Percentiles rank a stretch among this genome's conserved stretches.
phyloP scores from a whole-genome alignment of 345 rosid genomes.

The Jatropha curcas region DNA sequence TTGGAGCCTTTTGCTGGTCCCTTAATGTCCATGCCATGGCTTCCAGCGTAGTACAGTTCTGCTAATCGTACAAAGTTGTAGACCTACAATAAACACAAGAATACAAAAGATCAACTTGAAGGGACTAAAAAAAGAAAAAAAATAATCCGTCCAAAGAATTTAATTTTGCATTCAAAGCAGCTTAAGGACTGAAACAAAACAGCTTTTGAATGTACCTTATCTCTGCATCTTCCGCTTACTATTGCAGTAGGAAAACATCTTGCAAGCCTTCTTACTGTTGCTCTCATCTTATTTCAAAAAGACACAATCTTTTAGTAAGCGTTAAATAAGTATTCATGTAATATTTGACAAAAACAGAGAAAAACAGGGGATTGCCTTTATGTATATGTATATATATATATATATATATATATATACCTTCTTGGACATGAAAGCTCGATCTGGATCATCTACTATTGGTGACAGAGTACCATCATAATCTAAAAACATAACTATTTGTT shows the following conservation, averaged over 20 bases:
- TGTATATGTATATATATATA: no score
- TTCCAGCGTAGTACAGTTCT: conserved; percentile 94
- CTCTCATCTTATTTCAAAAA: conserved; percentile 66
- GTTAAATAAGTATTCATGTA: no score
- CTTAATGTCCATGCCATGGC: conserved; percentile 99
- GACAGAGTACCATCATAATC: conserved; percentile 95
- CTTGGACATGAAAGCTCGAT: conserved; percentile 86
- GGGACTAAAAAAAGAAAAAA: not conserved
- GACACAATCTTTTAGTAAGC: no score
- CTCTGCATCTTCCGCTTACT: conserved; percentile 90
- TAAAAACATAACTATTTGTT: conserved; percentile 83
- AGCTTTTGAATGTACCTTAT: conserved; percentile 54
- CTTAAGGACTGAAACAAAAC: not conserved
- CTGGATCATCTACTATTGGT: conserved; percentile 88
- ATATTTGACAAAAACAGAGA: no score
- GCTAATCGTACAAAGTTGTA: conserved; percentile 77
- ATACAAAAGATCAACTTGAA: not conserved
- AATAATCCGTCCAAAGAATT: not conserved
- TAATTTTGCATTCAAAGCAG: not conserved
- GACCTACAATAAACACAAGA: conserved; percentile 45
- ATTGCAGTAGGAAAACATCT: conserved; percentile 84
- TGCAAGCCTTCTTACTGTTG: conserved; percentile 64
- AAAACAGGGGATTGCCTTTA: not conserved
- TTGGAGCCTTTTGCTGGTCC: conserved; percentile 71
- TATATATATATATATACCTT: no score